phyloP scores from a whole-genome alignment of 305 asterid genomes.

The Fraxinus greggii region DNA sequence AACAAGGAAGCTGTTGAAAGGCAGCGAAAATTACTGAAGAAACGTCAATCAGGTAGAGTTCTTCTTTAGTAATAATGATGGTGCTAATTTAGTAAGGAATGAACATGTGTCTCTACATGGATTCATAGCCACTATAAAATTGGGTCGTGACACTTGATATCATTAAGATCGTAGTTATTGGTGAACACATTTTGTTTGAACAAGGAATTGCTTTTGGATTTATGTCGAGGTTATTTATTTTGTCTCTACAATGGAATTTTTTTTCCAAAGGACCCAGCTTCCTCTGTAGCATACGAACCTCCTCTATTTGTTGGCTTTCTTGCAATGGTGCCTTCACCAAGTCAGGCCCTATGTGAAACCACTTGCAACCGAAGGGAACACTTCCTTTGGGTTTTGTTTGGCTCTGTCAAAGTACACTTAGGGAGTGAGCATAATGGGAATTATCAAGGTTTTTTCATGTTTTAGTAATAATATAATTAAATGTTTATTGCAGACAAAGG shows the following conservation, averaged over 20 bases:
- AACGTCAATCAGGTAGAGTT: constrained; percentile 70
- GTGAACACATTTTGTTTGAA: background rate
- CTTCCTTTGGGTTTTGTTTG: background rate
- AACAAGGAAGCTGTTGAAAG: constrained; percentile 88
- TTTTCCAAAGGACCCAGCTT: constrained; percentile 5
- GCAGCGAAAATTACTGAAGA: constrained; percentile 85
- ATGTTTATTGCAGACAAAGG: constrained; percentile 59
- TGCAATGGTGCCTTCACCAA: background rate
- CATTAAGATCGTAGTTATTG: constrained; percentile 16
- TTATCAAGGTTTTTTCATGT: background rate
- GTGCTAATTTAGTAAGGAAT: background rate
- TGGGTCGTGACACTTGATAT: constrained; percentile 7
- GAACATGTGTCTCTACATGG: background rate
- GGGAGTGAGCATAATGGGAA: background rate
- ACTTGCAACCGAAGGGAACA: background rate
- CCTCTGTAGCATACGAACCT: background rate
- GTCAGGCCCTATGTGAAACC: background rate
- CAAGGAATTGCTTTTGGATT: constrained; percentile 5
- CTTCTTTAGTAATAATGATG: background rate
- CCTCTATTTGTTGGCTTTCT: background rate
- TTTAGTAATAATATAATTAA: constrained; percentile 10
- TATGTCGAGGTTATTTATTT: background rate
- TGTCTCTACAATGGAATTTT: background rate
- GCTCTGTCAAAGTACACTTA: background rate
- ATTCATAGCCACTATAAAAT: background rate